Evolutionary conservation across 2,329 filamentous ascomycete genomes (phyloP), one percentile per base, ranked within the genome.

Genomic region (Fusarium palustre): DNA sequence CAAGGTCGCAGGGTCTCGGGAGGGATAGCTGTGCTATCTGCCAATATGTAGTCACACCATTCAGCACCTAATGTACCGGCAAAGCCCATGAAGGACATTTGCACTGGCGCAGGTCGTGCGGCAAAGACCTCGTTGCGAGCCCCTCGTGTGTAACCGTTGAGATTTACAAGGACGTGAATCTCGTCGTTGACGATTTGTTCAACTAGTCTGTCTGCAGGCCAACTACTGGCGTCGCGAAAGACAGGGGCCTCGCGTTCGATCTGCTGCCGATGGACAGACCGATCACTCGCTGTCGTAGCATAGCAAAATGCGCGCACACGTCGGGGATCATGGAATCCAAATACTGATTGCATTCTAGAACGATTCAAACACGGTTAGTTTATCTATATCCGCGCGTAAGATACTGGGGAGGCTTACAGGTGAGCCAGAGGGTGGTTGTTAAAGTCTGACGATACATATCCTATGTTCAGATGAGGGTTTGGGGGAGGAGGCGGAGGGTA

Each of bases 1-100:
- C 89, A 92, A 2, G 93, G 93, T 15, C 94, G 89, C 30, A 98
- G 83, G 1, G 95, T 97, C 28, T 90, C 88, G 0, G 86, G 86
- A 1, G 96, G 96, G 55, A 99, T 91, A 1, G 96, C 94, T 2
- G 91, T 95, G 52, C 91, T 85, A 75, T 99, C 96, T 5, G 96
- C 94, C 28, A 98, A 87, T 18, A 99, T 90, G 76, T 99, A 99
- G 78, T 99, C 96, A 73, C 96, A 99, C 96, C 96, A 99, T 77
- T 99, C 96, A 4, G 96, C 96, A 8, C 96, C 96, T 1, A 99
- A 83, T 0, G 95, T 97, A 12, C 96, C 96, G 0, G 96, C 96
- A 77, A 99, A 99, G 1, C 96, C 96, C 96, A 99, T 99, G 76
- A 99, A 99, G 0, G 96, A 97, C 96, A 99, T 99, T 71, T 99